Base-by-base conservation (phyloP, 331 rosid genomes). In the Malus hybrid region DNA sequence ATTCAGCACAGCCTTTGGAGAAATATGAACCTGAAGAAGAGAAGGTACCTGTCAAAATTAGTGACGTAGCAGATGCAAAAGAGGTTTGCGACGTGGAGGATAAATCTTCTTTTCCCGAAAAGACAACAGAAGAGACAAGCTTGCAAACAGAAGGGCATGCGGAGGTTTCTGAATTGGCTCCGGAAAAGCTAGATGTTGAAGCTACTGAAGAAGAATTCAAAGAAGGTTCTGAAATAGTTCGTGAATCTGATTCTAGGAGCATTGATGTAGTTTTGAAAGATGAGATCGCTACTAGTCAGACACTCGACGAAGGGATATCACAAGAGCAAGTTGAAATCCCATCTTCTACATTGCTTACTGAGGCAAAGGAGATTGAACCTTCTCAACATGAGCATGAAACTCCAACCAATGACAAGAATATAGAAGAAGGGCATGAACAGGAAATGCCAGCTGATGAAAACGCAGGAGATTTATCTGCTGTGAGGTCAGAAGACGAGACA, bases 71-170 rank as follows among this genome's bases (percentile, higher is more conserved):
- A 59, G 11, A 59, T 24, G 18, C 11, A 3, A 29, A 6, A 1
- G 39, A 34, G 39, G 39, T 59, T 59, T 10, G 12, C 7, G 5
- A 59, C 32, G 10, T 22, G 64, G 64, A 59, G 64, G 16, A 20
- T 32, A 59, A 55, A 55, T 27, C 9, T 19, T 55, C 61, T 55
- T 55, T 34, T 32, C 42, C 67, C 14, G 10, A 12, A 56, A 69
- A 60, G 19, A 6, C 24, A 13, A 14, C 44, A 63, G 74, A 73
- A 76, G 76, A 77, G 70, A 42, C 46, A 1, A 32, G 79, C 69
- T 44, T 79, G 59, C 42, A 52, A 20, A 60, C 20, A 31, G 80
- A 80, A 69, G 79, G 75, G 10, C 63, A 19, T 22, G 33, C 7
- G 18, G 80, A 60, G 29, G 64, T 39, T 62, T 11, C 39, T 11